Conservation (phyloP, 371 early-diverging fungal genomes). For the Mortierella sp. region DNA sequence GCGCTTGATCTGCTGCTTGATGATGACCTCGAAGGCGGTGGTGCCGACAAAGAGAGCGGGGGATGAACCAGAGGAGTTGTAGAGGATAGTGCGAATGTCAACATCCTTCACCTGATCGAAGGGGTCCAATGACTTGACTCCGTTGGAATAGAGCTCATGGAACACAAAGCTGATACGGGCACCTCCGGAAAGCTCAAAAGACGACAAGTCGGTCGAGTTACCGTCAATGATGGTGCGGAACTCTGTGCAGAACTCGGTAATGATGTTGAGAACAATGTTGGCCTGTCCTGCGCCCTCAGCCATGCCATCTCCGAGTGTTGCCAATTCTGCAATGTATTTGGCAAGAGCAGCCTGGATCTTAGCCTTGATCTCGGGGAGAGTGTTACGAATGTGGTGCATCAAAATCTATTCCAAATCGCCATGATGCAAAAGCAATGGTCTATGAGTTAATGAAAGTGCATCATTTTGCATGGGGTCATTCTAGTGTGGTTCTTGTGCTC, state of each 20-base stretch:
- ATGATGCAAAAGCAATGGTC: background rate
- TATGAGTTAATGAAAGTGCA: background rate
- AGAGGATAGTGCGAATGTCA: constrained; percentile 97
- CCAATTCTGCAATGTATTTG: constrained; percentile 90
- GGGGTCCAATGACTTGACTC: constrained; percentile 94
- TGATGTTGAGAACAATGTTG: constrained; percentile 92
- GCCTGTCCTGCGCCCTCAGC: constrained; percentile 79
- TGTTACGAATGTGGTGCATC: constrained; percentile 97
- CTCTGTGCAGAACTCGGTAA: constrained; percentile 97
- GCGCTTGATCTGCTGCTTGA: constrained; percentile 97
- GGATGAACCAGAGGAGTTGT: constrained; percentile 98
- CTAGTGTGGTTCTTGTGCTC: background rate
- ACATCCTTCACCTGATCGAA: constrained; percentile 97
- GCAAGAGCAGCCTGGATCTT: constrained; percentile 88
- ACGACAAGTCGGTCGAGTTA: constrained; percentile 91
- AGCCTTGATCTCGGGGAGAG: constrained; percentile 97
- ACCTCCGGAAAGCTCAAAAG: constrained; percentile 97
- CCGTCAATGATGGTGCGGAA: constrained; percentile 96
- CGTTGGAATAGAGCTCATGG: constrained; percentile 96
- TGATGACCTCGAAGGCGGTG: constrained; percentile 97
- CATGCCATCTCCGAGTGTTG: constrained; percentile 91
- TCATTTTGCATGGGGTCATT: background rate
- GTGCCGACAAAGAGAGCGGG: constrained; percentile 98
- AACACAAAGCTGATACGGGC: constrained; percentile 99
- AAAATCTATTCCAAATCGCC: constrained; percentile 76